Evolutionary conservation across 768 basidiomycete species (phyloP).

Genomic region (Brasilioporus rufonigricans): DNA sequence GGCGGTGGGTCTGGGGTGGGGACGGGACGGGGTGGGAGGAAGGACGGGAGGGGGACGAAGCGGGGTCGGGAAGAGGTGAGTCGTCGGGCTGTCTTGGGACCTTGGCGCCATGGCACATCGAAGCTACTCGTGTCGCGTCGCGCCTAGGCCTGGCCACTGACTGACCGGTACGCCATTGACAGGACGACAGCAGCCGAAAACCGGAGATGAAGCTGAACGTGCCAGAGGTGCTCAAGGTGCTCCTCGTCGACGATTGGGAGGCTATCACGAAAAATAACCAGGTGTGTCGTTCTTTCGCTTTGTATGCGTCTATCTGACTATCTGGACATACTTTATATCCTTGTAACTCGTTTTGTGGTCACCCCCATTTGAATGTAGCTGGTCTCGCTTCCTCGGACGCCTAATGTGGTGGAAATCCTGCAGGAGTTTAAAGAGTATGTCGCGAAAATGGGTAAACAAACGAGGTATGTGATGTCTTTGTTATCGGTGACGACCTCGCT

Average conservation of each 20-base stretch:
- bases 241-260: constrained; percentile 98
- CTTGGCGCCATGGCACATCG: neutral
- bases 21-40: constrained; percentile 39
- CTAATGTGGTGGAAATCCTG: constrained; percentile 74
- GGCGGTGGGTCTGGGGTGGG: constrained; percentile 23
- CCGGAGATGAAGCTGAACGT: constrained; percentile 90
- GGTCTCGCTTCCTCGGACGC: constrained; percentile 76
- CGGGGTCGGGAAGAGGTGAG: constrained; percentile 72
- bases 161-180: neutral
- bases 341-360: neutral
- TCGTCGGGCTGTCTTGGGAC: constrained; percentile 4
- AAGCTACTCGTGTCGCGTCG: neutral
- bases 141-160: constrained; percentile 3
- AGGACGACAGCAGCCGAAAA: constrained; percentile 77
- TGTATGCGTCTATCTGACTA: neutral
- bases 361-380: constrained; percentile 60
- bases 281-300: constrained; percentile 39
- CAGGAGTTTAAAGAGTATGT: constrained; percentile 74
- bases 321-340: no score
- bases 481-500: neutral
- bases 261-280: constrained; percentile 92
- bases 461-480: constrained; percentile 38
- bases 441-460: constrained; percentile 42
- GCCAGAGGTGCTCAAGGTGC: constrained; percentile 85
- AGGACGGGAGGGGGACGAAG: constrained; percentile 69